Evolutionary conservation across 2,329 filamentous ascomycete genomes (phyloP).

Genomic region (Cercospora zeina): DNA sequence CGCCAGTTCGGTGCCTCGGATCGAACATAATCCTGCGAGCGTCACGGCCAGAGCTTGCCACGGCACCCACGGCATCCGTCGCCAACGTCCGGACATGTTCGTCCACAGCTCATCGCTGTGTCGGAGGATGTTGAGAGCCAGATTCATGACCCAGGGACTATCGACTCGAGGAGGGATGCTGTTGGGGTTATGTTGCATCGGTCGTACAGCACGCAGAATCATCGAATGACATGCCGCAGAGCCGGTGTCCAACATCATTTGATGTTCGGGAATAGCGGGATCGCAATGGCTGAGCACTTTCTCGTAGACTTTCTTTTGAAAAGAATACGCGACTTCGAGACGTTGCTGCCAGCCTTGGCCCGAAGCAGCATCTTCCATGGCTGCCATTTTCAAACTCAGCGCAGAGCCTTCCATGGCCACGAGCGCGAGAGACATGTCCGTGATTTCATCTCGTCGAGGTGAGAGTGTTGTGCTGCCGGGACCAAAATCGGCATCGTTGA

Average conservation of each 20-base stretch:
- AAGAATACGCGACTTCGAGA: conserved; percentile 35
- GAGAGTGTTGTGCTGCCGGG: conserved; percentile 29
- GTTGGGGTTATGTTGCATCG: conserved; percentile 32
- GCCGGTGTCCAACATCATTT: conserved; percentile 29
- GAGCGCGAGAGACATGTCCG: conserved; percentile 37
- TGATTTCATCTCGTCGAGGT: conserved; percentile 30
- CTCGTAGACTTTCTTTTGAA: conserved; percentile 29
- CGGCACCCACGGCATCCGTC: conserved; percentile 57
- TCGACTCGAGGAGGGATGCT: conserved; percentile 36
- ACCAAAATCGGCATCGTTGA: conserved; percentile 39
- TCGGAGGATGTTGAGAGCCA: conserved; percentile 52
- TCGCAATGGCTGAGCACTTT: conserved; percentile 35
- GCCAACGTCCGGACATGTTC: conserved; percentile 43
- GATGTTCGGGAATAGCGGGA: conserved; percentile 27
- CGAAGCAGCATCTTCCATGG: conserved; percentile 22
- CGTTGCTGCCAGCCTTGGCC: conserved; percentile 36
- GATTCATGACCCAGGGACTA: conserved; percentile 37
- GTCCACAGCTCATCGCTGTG: conserved; percentile 30
- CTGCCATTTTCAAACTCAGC: conserved; percentile 23
- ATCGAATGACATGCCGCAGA: conserved; percentile 29
- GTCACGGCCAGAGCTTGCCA: conserved; percentile 59
- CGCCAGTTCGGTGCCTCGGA: conserved; percentile 50
- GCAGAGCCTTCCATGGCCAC: conserved; percentile 26
- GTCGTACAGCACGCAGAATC: conserved; percentile 38
- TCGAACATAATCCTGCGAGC: conserved; percentile 55